Percentiles rank a stretch among this genome's conserved stretches.
These are phyloP conservation scores for Hortiboletus rubellus DNA, from an alignment of 1,284 basidiomycete genomes.

Conservation along the genomic window DNA sequence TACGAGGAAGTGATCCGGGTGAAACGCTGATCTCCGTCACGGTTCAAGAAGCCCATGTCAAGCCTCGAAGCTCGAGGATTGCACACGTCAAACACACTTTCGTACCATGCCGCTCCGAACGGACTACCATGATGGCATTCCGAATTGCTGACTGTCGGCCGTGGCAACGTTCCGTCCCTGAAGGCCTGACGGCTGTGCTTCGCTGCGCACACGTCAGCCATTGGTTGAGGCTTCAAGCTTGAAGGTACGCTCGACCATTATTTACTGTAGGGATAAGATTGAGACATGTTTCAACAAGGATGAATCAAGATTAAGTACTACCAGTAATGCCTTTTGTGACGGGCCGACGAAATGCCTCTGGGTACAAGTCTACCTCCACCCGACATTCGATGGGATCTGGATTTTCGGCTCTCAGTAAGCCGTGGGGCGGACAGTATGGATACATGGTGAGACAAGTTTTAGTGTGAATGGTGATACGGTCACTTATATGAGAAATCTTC, in stretches of 20 bases:
- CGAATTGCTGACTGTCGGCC: no score
- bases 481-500: no score
- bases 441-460: not conserved
- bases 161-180: not conserved
- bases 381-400: not conserved
- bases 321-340: not conserved
- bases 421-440: not conserved
- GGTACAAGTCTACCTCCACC: not conserved
- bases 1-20: not conserved
- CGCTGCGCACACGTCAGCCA: not conserved
- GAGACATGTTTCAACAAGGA: not conserved
- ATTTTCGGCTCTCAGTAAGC: not conserved
- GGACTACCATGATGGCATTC: not conserved
- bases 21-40: not conserved
- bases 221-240: not conserved
- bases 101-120: not conserved
- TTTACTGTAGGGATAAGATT: no score
- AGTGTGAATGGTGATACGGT: not conserved
- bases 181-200: not conserved
- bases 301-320: not conserved
- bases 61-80: not conserved
- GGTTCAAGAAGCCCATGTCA: not conserved
- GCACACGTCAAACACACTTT: not conserved
- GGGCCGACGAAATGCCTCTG: not conserved
- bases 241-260: not conserved